phyloP scores from a whole-genome alignment of 129 eudicot genomes.

The Gnaphalium uliginosum region DNA sequence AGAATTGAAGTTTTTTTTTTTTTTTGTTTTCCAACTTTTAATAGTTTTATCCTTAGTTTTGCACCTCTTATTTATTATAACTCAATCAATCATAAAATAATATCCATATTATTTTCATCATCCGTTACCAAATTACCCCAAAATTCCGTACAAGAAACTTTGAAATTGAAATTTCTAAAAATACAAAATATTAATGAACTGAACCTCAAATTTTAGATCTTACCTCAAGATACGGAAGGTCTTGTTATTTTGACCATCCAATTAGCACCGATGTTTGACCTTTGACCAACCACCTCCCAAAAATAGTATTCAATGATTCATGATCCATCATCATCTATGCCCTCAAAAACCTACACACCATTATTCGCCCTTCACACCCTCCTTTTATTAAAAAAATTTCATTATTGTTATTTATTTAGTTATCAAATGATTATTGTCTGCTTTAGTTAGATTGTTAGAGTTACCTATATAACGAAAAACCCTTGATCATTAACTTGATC shows the following conservation, averaged over 20 bases:
- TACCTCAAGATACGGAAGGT: constrained; percentile 2
- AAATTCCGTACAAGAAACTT: not conserved
- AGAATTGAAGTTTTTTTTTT: too few species aligned
- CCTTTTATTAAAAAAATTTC: constrained; percentile 10
- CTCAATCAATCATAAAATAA: too few species aligned
- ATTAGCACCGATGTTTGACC: constrained; percentile 13
- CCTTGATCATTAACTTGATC: constrained; percentile 4
- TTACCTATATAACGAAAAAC: not conserved
- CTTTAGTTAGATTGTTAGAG: not conserved
- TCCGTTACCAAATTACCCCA: not conserved
- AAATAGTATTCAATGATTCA: constrained; percentile 27
- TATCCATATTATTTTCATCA: not conserved
- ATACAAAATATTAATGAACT: not conserved
- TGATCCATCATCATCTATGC: constrained; percentile 30
- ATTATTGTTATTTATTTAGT: constrained; percentile 4
- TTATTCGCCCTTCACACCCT: constrained; percentile 26
- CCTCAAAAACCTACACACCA: constrained; percentile 26
- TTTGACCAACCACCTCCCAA: constrained; percentile 26
- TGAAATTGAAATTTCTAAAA: not conserved
- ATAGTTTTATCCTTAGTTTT: not conserved
- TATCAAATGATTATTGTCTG: not conserved
- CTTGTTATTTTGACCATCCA: constrained; percentile 6
- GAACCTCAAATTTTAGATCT: constrained; percentile 16
- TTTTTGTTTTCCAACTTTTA: not conserved
- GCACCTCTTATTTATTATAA: not conserved